Evolutionary conservation across 1,139 yeast species (phyloP).

Genomic region (Sugiyamaella pinicola): DNA sequence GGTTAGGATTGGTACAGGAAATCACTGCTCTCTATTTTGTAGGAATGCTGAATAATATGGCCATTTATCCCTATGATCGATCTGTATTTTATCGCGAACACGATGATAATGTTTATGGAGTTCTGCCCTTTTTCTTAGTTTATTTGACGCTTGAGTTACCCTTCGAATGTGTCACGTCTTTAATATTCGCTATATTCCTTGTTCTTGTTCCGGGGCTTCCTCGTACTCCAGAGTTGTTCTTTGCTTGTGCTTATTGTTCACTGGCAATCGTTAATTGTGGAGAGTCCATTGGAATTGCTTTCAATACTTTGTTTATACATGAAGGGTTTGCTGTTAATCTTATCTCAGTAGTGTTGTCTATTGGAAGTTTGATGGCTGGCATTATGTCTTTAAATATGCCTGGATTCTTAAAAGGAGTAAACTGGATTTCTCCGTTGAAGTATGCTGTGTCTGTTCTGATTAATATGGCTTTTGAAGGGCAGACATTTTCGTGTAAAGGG

Average conservation of each 20-base stretch:
- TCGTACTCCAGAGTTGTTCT: conserved; percentile 66
- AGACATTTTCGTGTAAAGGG: conserved; percentile 48
- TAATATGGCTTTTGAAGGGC: conserved; percentile 51
- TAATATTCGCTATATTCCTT: conserved; percentile 60
- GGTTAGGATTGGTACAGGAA: conserved; percentile 78
- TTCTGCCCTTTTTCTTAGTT: conserved; percentile 62
- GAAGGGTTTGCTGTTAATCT: conserved; percentile 79
- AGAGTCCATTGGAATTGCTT: conserved; percentile 77
- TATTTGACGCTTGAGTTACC: conserved; percentile 75
- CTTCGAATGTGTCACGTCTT: conserved; percentile 62
- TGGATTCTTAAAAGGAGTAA: conserved; percentile 63
- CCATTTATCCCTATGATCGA: conserved; percentile 73
- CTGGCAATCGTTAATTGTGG: conserved; percentile 69
- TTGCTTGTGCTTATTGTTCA: conserved; percentile 60
- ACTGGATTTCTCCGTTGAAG: conserved; percentile 73
- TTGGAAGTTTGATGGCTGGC: conserved; percentile 87
- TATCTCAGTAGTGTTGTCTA: conserved; percentile 60
- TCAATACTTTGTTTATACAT: conserved; percentile 72
- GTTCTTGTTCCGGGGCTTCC: conserved; percentile 76
- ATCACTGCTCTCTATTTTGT: conserved; percentile 71
- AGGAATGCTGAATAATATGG: conserved; percentile 76
- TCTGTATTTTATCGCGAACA: conserved; percentile 78
- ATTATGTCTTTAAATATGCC: conserved; percentile 79
- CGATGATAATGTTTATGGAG: conserved; percentile 71
- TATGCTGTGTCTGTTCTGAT: conserved; percentile 62